Percentiles rank a stretch among this genome's conserved stretches.
These are phyloP conservation scores for Cutaneotrichosporon dermatis DNA, from an alignment of 1,284 basidiomycete species.

Conservation along the genomic window DNA sequence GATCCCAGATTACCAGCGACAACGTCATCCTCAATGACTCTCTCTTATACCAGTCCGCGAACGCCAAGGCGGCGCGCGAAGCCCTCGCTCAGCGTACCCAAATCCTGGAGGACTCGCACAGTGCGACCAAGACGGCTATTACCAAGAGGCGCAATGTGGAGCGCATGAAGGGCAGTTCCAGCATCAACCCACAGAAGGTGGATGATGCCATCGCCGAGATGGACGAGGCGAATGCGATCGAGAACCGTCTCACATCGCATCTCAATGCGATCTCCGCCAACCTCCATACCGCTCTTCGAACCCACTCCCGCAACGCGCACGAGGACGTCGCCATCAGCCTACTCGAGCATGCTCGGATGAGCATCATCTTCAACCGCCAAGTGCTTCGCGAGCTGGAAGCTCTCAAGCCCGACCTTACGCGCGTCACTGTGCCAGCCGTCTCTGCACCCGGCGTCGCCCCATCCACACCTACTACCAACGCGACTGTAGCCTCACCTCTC, in stretches of 20 bases:
- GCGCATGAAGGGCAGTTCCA: slow-evolving; percentile 79
- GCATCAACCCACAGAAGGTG: slow-evolving; percentile 76
- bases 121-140: slow-evolving; percentile 83
- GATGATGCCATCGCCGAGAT: slow-evolving; percentile 90
- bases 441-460: neutral
- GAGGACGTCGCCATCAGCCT: slow-evolving; percentile 82
- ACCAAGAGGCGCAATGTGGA: slow-evolving; percentile 85
- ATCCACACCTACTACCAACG: neutral
- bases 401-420: slow-evolving; percentile 65
- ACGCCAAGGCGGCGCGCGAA: slow-evolving; percentile 82
- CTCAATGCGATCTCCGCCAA: slow-evolving; percentile 87
- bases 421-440: slow-evolving; percentile 18
- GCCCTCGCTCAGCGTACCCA: slow-evolving; percentile 78
- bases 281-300: slow-evolving; percentile 73
- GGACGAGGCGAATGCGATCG: slow-evolving; percentile 86
- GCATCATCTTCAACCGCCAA: slow-evolving; percentile 84
- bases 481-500: neutral
- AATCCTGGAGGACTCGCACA: slow-evolving; percentile 85
- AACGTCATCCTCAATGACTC: slow-evolving; percentile 87
- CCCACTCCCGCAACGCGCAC: slow-evolving; percentile 76
- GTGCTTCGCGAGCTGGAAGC: slow-evolving; percentile 79
- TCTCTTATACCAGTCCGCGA: slow-evolving; percentile 86
- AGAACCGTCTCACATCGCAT: slow-evolving; percentile 70
- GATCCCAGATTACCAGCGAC: slow-evolving; percentile 78
- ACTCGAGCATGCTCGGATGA: slow-evolving; percentile 83